Evolutionary conservation across 2,329 filamentous ascomycete genomes (phyloP), one percentile per base, ranked within the genome.

Genomic region (Monilinia aucupariae): DNA sequence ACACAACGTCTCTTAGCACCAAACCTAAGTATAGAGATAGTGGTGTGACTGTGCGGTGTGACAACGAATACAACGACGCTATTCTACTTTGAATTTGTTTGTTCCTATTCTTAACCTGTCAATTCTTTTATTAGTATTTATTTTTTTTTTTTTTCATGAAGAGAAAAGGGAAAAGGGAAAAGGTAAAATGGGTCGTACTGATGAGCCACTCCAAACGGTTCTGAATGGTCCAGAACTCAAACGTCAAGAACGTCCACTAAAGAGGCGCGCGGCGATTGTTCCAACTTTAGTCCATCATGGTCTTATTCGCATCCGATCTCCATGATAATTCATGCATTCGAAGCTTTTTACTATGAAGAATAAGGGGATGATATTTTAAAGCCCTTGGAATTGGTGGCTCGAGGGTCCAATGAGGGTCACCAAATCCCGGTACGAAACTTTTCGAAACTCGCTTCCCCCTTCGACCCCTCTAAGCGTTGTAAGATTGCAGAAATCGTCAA

Each of bases 401-500:
- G 39, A 61, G 59, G 49, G 59, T 61, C 27, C 27, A 53, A 32
- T 53, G 41, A 58, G 54, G 54, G 54, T 58, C 41, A 37, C 54
- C 39, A 10, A 54, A 61, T 53, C 59, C 59, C 22, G 25, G 52
- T 30, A 41, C 51, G 60, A 62, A 62, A 62, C 60, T 58, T 25
- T 62, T 58, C 52, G 60, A 62, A 62, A 62, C 60, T 62, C 60
- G 52, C 52, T 62, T 62, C 60, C 60, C 52, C 60, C 51, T 62
- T 43, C 3, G 25, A 41, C 41, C 27, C 47, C 51, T 55, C 51
- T 25, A 22, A 51, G 60, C 58, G 17, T 48, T 58, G 60, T 58
- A 62, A 62, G 51, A 62, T 59, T 54, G 48, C 49, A 62, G 59
- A 64, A 63, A 61, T 55, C 53, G 34, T 65, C 60, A 60, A 65